These are phyloP conservation scores for Rhizomucor miehei DNA, from an alignment of 371 early-diverging fungal genomes.

Conservation along the genomic window DNA sequence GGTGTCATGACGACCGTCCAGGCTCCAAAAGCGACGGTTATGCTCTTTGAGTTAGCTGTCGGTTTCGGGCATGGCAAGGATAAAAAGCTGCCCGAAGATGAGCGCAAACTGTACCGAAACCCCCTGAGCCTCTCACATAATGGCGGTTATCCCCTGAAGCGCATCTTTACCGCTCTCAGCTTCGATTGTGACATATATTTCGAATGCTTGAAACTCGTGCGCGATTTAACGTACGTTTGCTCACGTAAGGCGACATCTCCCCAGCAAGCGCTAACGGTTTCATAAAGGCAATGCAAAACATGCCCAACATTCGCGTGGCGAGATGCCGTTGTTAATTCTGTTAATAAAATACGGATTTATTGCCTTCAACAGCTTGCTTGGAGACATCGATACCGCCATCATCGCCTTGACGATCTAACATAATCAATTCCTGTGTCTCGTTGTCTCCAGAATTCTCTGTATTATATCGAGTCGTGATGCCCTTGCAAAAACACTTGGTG, in stretches of 20 bases:
- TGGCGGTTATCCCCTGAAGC: background rate
- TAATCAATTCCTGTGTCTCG: too few relatives aligned
- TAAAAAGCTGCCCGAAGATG: background rate
- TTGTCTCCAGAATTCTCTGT: too few relatives aligned
- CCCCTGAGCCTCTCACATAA: background rate
- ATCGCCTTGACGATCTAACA: too few relatives aligned
- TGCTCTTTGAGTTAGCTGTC: background rate
- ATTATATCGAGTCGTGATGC: too few relatives aligned
- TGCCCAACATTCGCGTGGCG: background rate
- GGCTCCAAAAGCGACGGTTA: background rate
- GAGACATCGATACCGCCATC: too few relatives aligned
- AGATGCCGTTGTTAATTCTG: background rate
- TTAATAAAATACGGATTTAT: too few relatives aligned
- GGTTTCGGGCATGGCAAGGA: background rate
- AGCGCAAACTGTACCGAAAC: background rate
- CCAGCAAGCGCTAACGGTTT: background rate
- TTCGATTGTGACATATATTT: background rate
- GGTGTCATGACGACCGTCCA: background rate
- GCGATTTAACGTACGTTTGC: background rate
- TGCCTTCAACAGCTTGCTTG: too few relatives aligned
- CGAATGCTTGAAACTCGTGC: background rate
- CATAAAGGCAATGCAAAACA: constrained; percentile 1
- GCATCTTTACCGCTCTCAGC: background rate
- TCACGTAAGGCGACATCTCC: background rate
- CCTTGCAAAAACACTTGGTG: too few relatives aligned